These are phyloP conservation scores for Rhodosorus marinus DNA, from an alignment of 23 red algal species.

Conservation along the genomic window DNA sequence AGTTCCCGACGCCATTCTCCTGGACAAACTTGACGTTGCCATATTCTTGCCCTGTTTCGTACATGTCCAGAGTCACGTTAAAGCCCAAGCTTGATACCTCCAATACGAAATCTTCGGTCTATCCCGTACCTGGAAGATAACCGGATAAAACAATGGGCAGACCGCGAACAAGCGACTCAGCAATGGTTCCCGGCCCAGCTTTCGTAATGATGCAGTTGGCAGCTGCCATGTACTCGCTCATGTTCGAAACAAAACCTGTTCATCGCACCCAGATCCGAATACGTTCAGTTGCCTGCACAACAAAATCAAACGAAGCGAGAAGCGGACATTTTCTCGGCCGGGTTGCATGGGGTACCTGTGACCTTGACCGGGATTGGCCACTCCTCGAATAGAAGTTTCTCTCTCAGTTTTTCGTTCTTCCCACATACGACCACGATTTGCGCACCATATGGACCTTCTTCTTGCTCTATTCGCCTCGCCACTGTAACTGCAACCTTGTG, in stretches of 20 bases:
- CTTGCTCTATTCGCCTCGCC: not conserved
- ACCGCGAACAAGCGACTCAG: conserved; percentile 49
- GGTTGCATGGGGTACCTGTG: conserved; percentile 50
- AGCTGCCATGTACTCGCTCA: conserved; percentile 81
- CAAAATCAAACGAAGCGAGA: conserved; percentile 29
- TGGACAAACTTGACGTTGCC: conserved; percentile 48
- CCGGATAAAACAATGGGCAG: conserved; percentile 59
- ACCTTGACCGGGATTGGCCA: conserved; percentile 14
- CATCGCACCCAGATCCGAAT: not conserved
- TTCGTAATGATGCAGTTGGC: conserved; percentile 52
- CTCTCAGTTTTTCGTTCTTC: conserved; percentile 27
- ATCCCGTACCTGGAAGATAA: conserved; percentile 57
- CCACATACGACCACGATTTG: conserved; percentile 76
- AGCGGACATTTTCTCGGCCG: conserved; percentile 74
- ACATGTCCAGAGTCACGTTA: no score
- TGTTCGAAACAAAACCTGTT: conserved; percentile 49
- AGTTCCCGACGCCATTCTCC: conserved; percentile 35
- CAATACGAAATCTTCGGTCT: no score
- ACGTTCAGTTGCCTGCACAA: not conserved
- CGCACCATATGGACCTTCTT: not conserved
- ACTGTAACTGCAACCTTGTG: conserved; percentile 9
- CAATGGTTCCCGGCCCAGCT: conserved; percentile 75
- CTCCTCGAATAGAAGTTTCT: not conserved
- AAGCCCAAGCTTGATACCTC: no score
- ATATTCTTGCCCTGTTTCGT: conserved; percentile 62